phyloP scores from a whole-genome alignment of 208 protist species.

The Crithidia expoeki region DNA sequence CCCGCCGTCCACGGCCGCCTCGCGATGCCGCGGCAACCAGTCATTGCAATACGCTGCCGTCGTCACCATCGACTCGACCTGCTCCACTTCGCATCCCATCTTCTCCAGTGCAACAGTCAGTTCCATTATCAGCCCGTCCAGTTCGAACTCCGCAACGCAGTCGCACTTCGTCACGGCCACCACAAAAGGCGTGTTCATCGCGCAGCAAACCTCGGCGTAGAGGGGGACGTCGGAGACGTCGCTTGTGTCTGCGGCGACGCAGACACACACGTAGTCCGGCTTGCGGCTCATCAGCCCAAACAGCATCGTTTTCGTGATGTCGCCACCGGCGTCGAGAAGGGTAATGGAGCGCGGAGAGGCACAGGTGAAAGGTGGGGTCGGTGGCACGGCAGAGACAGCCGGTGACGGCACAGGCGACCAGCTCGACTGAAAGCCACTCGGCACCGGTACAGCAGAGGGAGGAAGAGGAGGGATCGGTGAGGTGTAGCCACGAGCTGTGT shows the following conservation, averaged over 20 bases:
- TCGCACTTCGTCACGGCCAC: slow-evolving; percentile 96
- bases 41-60: slow-evolving; percentile 32
- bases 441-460: slow-evolving; percentile 1
- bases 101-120: slow-evolving; percentile 56
- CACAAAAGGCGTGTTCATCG: slow-evolving; percentile 91
- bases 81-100: slow-evolving; percentile 45
- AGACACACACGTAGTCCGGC: slow-evolving; percentile 92
- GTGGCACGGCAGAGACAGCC: slow-evolving; percentile 1
- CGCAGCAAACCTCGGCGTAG: slow-evolving; percentile 93
- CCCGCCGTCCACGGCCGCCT: slow-evolving; percentile 42
- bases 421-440: not conserved
- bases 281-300: slow-evolving; percentile 93
- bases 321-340: slow-evolving; percentile 80
- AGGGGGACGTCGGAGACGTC: slow-evolving; percentile 43
- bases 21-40: slow-evolving; percentile 38
- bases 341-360: slow-evolving; percentile 42
- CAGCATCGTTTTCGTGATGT: slow-evolving; percentile 82
- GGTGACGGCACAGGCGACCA: slow-evolving; percentile 7
- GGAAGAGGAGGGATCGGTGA: not conserved
- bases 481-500: not conserved
- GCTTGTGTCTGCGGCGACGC: slow-evolving; percentile 55
- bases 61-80: slow-evolving; percentile 38
- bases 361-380: slow-evolving; percentile 27
- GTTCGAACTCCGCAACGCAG: slow-evolving; percentile 89
- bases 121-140: slow-evolving; percentile 90